Percentiles rank a stretch among this genome's conserved stretches.
Evolutionary conservation across 306 rosid genomes (phyloP).

Genomic region (Dalbergia cochinchinensis): DNA sequence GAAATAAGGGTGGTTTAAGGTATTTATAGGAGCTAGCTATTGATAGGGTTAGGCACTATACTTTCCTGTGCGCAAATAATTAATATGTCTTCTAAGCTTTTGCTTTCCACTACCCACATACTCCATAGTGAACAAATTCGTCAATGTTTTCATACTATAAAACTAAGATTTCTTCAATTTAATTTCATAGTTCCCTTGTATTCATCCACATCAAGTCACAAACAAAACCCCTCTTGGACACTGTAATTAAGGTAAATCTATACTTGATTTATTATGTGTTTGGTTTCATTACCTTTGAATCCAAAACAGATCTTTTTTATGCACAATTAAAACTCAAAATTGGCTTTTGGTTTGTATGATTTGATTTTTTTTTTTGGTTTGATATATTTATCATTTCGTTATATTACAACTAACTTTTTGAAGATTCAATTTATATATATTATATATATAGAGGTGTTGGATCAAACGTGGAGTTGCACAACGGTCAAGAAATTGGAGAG

Average conservation of each 20-base stretch:
- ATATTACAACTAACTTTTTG: background rate
- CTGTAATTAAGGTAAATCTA: background rate
- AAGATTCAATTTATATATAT: background rate
- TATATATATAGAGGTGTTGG: constrained; percentile 63
- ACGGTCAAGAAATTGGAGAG: constrained; percentile 66
- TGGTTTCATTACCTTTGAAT: constrained; percentile 6
- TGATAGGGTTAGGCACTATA: constrained; percentile 38
- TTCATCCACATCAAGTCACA: background rate
- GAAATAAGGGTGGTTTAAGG: constrained; percentile 29
- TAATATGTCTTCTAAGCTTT: constrained; percentile 30
- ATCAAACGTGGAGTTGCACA: constrained; percentile 61
- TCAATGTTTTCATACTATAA: constrained; percentile 28
- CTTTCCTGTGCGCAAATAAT: constrained; percentile 6
- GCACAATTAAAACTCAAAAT: background rate
- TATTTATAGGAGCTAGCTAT: constrained; percentile 13
- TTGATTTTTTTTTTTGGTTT: background rate
- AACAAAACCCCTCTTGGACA: background rate
- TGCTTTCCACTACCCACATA: constrained; percentile 31
- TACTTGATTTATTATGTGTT: background rate
- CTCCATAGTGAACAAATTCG: background rate
- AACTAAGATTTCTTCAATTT: constrained; percentile 16
- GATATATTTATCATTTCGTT: background rate
- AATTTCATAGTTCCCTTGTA: background rate
- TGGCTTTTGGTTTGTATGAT: background rate
- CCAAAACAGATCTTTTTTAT: background rate